These are phyloP conservation scores for Fraxinus albicans DNA, from an alignment of 305 asterid genomes.

Conservation along the genomic window DNA sequence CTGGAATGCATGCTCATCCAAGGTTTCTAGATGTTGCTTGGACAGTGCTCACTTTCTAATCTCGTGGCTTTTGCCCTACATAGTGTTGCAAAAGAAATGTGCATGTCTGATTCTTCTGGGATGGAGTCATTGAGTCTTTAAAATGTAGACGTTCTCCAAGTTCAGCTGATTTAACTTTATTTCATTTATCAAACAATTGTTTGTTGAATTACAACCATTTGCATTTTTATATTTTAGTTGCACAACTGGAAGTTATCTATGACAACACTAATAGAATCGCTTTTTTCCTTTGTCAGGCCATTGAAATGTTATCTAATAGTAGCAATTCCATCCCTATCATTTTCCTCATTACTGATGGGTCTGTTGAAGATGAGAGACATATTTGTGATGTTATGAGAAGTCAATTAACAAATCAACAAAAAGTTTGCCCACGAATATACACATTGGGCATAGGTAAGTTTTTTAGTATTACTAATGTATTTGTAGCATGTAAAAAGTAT, in stretches of 20 bases:
- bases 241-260: conserved; percentile 11
- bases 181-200: neutral
- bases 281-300: conserved; percentile 55
- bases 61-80: neutral
- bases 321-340: conserved; percentile 50
- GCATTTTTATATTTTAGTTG: neutral
- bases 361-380: conserved; percentile 78
- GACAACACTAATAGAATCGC: conserved; percentile 22
- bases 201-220: neutral
- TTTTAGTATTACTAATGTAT: conserved; percentile 1
- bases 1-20: neutral
- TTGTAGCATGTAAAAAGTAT: neutral
- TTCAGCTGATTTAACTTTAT: neutral
- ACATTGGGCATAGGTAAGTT: conserved; percentile 72
- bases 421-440: conserved; percentile 59
- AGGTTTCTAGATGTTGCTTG: neutral
- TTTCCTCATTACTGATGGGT: conserved; percentile 81
- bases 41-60: neutral
- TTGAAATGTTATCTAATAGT: conserved; percentile 57
- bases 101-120: neutral
- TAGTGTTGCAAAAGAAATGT: neutral
- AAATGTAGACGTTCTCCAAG: neutral
- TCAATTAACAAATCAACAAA: conserved; percentile 38
- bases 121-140: neutral
- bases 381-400: conserved; percentile 59